Conservation (phyloP, 352 stramenopile species). For the Achlya hypogyna region DNA sequence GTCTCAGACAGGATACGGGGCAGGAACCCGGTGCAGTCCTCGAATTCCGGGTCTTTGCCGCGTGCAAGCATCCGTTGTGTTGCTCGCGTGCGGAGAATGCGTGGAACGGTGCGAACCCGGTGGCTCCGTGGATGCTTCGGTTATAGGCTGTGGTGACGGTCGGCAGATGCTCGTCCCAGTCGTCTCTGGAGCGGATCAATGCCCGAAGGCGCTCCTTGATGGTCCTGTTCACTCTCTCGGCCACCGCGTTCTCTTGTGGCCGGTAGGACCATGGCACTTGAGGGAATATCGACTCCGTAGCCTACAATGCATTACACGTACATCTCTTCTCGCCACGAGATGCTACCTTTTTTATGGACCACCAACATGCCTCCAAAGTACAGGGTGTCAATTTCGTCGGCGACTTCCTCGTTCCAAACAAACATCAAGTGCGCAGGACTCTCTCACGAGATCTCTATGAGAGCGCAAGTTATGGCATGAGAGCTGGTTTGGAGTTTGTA, state of each 20-base stretch:
- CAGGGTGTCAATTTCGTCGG: too few relatives aligned
- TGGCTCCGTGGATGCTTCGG: background rate
- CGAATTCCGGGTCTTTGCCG: background rate
- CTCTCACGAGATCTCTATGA: too few relatives aligned
- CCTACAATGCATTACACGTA: too few relatives aligned
- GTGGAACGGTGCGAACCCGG: background rate
- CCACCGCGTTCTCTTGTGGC: background rate
- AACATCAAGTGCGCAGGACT: too few relatives aligned
- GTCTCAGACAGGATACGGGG: background rate
- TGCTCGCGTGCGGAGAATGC: background rate
- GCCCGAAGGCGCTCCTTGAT: background rate
- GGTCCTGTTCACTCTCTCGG: background rate
- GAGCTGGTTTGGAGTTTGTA: too few relatives aligned
- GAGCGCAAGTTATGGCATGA: too few relatives aligned
- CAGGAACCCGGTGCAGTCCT: background rate
- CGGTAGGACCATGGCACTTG: too few relatives aligned
- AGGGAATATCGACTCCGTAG: too few relatives aligned
- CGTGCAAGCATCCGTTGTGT: background rate
- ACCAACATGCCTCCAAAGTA: too few relatives aligned
- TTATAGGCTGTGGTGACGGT: background rate
- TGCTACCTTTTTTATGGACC: too few relatives aligned
- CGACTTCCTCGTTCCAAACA: too few relatives aligned
- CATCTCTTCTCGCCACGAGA: too few relatives aligned
- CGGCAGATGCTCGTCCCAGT: background rate
- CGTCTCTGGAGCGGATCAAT: background rate